Evolutionary conservation across 257 asterid species (phyloP), one percentile per base, ranked within the genome.

Genomic region (Solanum lignicaule): DNA sequence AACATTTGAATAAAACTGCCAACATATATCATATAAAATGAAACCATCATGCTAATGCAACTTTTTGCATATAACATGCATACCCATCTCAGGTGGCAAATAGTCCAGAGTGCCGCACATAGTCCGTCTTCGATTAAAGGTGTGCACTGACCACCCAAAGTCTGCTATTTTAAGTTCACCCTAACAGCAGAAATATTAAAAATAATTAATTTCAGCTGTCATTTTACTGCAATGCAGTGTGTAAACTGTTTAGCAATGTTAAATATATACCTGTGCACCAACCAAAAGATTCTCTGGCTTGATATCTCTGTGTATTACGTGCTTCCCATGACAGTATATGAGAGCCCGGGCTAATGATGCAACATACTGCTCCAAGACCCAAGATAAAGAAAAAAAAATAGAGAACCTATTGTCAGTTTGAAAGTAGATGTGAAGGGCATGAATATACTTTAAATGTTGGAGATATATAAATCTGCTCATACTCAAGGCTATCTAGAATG

Each of bases 1-100:
- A 74, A 0, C 62, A 52, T 52, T 52, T 52, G 9, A 14, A 39
- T 41, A 41, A 14, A 27, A 79, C 84, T 52, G 0, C n/a, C 4
- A 16, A 6, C n/a, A 1, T 16, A 2, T 18, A 1, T 18, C 62
- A 0, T 52, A 52, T 52, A 23, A 39, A 2, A 78, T 41, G 62
- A 79, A 74, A 43, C 65, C 62, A 6, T 43, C 46, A 41, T 41
- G 46, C 14, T 41, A 41, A 41, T 41, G 46, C 13, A 41, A 41
- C 46, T 10, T 41, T 41, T 41, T 41, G 46, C 35, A 33, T 16
- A 62, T 23, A 83, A 60, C 52, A 23, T 16, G 62, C 93, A 69
- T 92, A 97, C 99, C 99, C 99, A 97, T 97, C 95, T 97, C 99
- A 27, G 99, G 99, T 66, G 99, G 99, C 87, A 97, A 96, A 90